Base-by-base conservation (phyloP, 306 rosid species). In the Vigna mungo region DNA sequence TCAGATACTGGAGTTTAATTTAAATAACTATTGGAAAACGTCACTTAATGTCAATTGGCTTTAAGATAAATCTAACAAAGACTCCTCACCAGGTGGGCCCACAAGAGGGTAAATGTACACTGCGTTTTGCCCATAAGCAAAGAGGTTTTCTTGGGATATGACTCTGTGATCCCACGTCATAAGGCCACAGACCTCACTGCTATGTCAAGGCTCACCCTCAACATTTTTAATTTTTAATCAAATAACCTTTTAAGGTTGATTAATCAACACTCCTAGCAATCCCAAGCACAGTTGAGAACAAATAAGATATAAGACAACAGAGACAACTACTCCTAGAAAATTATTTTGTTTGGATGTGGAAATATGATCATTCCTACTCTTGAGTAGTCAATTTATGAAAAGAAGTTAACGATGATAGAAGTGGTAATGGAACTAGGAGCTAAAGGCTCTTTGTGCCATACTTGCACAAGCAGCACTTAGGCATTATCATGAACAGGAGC, bases 211-310 rank as follows among this genome's bases (percentile, higher is more conserved):
- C 65, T 59, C 39, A 11, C 10, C 64, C 65, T 5, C 65, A 59
- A 59, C 39, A 25, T 13, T 27, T 60, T 32, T 30, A 60, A 2
- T 32, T 30, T 34, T 60, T 13, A 30, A 60, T 60, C 43, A 60
- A 14, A 32, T 60, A 30, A 60, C 6, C 41, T 60, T 53, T 54
- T 14, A 8, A 39, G 36, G 17, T 11, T 16, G 8, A 55, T 67
- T 77, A 53, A 77, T 46, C n/a, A 68, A 44, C 25, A 70, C 11
- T 20, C 34, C 55, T 37, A 64, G 37, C 43, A 36, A 64, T 53
- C 64, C 3, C 12, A 66, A 39, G 54, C 17, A 25, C 10, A 46
- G 53, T 16, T 66, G 55, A 23, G 46, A 68, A 68, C 23, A 43
- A 59, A 44, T 59, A 43, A 43, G 21, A 73, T 15, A 56, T 23